Evolutionary conservation across 345 rosid genomes (phyloP).

Genomic region (Microcos paniculata): DNA sequence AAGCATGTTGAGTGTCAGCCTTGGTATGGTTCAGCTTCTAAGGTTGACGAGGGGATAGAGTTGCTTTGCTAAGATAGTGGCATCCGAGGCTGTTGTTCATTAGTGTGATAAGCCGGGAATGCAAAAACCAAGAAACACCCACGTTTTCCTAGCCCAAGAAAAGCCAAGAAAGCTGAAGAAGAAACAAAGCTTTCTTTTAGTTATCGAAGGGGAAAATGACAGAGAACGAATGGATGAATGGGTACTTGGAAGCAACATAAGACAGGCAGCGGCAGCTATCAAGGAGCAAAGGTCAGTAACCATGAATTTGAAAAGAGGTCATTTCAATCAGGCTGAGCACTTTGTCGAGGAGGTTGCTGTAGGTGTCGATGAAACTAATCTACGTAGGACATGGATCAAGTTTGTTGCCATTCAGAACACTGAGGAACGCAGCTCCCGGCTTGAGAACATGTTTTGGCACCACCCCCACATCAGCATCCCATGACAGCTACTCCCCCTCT

Average conservation of each 20-base stretch:
- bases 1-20: conserved; percentile 47
- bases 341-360: conserved; percentile 95
- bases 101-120: too few relatives aligned
- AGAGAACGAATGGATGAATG: conserved; percentile 97
- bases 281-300: conserved; percentile 55
- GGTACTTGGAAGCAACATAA: conserved; percentile 89
- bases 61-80: too few relatives aligned
- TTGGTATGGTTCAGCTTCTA: conserved; percentile 35
- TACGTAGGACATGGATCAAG: conserved; percentile 91
- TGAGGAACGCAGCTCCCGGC: conserved; percentile 91
- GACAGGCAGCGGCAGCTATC: conserved; percentile 63
- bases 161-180: background rate
- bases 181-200: background rate
- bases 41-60: conserved; percentile 73
- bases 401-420: conserved; percentile 91
- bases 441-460: conserved; percentile 99
- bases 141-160: too few relatives aligned
- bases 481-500: too few relatives aligned
- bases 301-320: conserved; percentile 38
- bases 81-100: conserved; percentile 99
- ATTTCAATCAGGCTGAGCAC: conserved; percentile 83
- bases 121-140: too few relatives aligned
- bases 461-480: too few relatives aligned
- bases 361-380: conserved; percentile 88
- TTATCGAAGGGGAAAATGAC: conserved; percentile 42